A percentile compares a stretch with the other conserved stretches of the same genome.
Conservation (phyloP, 2,329 filamentous ascomycete species). For the Cryphonectria naterciae region DNA sequence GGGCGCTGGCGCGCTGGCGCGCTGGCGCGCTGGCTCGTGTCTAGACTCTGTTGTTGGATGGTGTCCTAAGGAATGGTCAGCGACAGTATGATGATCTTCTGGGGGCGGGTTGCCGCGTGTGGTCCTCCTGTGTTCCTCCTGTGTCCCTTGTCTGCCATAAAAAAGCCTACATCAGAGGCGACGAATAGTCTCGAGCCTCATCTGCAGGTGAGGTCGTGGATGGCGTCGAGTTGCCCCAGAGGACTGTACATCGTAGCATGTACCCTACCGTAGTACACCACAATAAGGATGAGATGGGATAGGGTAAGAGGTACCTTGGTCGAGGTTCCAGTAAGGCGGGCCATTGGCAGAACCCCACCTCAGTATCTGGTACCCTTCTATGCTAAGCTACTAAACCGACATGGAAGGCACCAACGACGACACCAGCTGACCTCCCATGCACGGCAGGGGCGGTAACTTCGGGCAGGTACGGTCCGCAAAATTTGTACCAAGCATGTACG, state of each 20-base stretch:
- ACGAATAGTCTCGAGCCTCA: background rate
- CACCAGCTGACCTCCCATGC: constrained; percentile 10
- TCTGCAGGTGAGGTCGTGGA: background rate
- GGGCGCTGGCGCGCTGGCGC: background rate
- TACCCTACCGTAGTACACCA: background rate
- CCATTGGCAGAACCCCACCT: background rate
- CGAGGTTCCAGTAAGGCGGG: background rate
- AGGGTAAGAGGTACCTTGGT: background rate
- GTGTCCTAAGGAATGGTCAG: background rate
- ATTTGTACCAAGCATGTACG: background rate
- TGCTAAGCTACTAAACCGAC: background rate
- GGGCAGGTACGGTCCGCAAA: constrained; percentile 15
- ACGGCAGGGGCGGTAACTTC: constrained; percentile 13
- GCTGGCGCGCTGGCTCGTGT: background rate
- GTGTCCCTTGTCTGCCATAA: background rate
- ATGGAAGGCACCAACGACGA: background rate
- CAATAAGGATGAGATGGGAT: too few species aligned
- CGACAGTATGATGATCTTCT: background rate
- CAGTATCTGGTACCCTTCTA: background rate
- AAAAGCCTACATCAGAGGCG: background rate
- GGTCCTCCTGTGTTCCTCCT: background rate
- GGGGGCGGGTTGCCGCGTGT: background rate
- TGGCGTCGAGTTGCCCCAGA: background rate
- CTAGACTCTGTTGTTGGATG: background rate
- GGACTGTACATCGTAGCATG: background rate